A percentile compares a stretch with the other conserved stretches of the same genome.
These are phyloP conservation scores for Blepharisma undulans DNA, from an alignment of 169 alveolate species.

Conservation along the genomic window DNA sequence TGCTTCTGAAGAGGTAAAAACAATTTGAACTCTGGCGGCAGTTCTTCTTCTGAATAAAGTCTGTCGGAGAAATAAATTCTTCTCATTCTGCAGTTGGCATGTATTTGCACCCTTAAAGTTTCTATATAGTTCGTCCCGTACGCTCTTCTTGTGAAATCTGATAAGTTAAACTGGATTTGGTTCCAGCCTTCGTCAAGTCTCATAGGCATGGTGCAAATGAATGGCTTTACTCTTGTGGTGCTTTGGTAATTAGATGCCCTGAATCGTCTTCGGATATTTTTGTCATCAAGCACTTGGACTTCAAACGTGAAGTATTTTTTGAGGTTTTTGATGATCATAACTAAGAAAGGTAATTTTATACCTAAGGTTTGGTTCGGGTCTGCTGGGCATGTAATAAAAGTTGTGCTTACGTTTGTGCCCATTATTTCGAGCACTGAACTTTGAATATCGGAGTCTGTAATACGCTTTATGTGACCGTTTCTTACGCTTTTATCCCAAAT, in stretches of 20 bases:
- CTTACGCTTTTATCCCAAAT: neutral
- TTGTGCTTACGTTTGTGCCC: constrained; percentile 9
- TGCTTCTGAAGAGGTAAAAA: neutral
- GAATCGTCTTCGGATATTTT: constrained; percentile 76
- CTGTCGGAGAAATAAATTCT: neutral
- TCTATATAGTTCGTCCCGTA: constrained; percentile 96
- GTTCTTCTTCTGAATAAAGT: neutral
- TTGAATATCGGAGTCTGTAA: constrained; percentile 2
- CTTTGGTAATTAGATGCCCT: constrained; percentile 49
- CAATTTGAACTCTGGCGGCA: constrained; percentile 76
- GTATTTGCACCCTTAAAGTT: constrained; percentile 81
- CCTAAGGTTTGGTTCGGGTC: constrained; percentile 32
- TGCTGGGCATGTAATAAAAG: neutral
- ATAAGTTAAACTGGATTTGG: constrained; percentile 32
- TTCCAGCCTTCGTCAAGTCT: neutral
- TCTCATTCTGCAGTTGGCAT: neutral
- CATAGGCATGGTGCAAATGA: neutral
- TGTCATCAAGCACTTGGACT: constrained; percentile 91
- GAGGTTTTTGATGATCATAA: constrained; percentile 85
- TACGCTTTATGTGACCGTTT: neutral
- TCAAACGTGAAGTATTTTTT: constrained; percentile 94
- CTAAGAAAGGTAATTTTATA: constrained; percentile 67
- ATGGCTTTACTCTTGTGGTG: neutral
- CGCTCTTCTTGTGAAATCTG: constrained; percentile 60
- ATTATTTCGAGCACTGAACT: neutral